Evolutionary conservation across 2,329 filamentous ascomycete species (phyloP).

Genomic region (Teratosphaeria destructans): DNA sequence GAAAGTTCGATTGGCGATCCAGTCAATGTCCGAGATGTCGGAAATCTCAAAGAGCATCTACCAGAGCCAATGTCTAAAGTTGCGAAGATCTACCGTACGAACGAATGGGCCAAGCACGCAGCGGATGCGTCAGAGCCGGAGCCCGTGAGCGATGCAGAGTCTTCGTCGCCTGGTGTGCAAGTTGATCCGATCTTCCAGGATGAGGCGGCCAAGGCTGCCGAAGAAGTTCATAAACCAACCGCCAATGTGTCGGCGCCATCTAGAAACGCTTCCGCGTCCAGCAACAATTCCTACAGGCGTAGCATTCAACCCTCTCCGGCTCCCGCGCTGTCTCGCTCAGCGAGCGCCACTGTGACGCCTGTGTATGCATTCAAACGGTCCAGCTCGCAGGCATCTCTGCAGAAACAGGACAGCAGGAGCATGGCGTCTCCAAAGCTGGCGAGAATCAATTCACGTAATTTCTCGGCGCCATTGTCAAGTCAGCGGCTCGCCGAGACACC

Average conservation of each 20-base stretch:
- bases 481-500: constrained; percentile 29
- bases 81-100: constrained; percentile 75
- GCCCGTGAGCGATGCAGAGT: constrained; percentile 14
- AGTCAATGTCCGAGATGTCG: constrained; percentile 4
- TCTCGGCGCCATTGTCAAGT: constrained; percentile 22
- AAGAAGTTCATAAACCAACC: constrained; percentile 1
- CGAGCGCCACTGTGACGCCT: constrained; percentile 4
- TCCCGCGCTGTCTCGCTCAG: background rate
- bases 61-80: constrained; percentile 65
- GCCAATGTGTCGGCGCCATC: background rate
- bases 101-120: constrained; percentile 92
- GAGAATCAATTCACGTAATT: constrained; percentile 17
- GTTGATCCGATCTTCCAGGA: constrained; percentile 19
- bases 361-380: constrained; percentile 9
- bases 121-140: constrained; percentile 54
- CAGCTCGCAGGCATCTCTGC: constrained; percentile 3
- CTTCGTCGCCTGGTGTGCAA: constrained; percentile 32
- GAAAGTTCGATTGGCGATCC: constrained; percentile 3
- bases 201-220: constrained; percentile 9
- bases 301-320: background rate
- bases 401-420: constrained; percentile 5
- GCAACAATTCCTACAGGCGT: background rate
- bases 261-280: constrained; percentile 10
- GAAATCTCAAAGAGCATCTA: constrained; percentile 48
- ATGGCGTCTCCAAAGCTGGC: constrained; percentile 1